A percentile compares a stretch with the other conserved stretches of the same genome.
Conservation (phyloP, 306 rosid species). For the Datisca glomerata region DNA sequence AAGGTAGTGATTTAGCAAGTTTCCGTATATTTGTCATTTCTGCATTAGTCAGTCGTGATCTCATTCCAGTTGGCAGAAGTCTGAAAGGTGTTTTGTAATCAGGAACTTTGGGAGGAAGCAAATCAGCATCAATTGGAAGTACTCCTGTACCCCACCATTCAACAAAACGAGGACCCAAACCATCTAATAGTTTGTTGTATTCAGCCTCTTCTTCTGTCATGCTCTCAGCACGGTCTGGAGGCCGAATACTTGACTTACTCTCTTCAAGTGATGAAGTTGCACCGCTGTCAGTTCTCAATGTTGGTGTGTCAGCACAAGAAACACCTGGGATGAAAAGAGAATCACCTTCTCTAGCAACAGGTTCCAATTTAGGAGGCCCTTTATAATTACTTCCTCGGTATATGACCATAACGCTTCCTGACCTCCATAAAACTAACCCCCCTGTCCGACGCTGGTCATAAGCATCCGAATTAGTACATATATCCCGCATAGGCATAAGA, state of each 20-base stretch:
- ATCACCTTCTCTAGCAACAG: conserved; percentile 34
- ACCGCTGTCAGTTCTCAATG: conserved; percentile 12
- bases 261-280: conserved; percentile 25
- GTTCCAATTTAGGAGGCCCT: conserved; percentile 36
- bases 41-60: conserved; percentile 53
- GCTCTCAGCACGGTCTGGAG: conserved; percentile 16
- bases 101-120: conserved; percentile 64
- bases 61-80: conserved; percentile 83
- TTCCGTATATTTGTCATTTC: conserved; percentile 74
- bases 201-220: conserved; percentile 71
- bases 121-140: conserved; percentile 93
- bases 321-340: conserved; percentile 60
- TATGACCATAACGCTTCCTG: conserved; percentile 91
- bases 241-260: conserved; percentile 20
- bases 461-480: conserved; percentile 43
- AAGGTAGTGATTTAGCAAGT: conserved; percentile 74
- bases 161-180: conserved; percentile 81
- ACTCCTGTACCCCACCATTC: conserved; percentile 98
- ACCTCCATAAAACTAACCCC: conserved; percentile 78
- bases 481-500: no score
- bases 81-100: conserved; percentile 84
- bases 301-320: conserved; percentile 27
- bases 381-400: conserved; percentile 73
- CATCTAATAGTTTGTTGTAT: conserved; percentile 57
- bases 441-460: conserved; percentile 76